phyloP scores from a whole-genome alignment of 495 filamentous ascomycete species.

The Talaromyces borbonicus region DNA sequence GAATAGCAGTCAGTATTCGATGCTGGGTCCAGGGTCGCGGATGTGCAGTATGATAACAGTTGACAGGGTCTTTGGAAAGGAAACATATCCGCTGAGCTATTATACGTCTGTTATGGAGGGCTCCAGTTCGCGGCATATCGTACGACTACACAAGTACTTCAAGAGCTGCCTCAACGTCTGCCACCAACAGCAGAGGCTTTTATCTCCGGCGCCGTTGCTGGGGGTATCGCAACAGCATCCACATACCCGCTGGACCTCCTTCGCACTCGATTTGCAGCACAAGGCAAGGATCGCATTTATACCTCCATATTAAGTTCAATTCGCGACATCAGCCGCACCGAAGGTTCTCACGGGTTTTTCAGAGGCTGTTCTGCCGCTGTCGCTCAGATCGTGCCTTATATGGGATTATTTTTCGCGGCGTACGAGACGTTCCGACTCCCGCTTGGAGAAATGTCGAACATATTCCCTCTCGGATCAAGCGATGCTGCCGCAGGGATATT shows the following conservation, averaged over 20 bases:
- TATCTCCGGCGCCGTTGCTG: conserved; percentile 69
- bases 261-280: conserved; percentile 89
- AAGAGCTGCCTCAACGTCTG: conserved; percentile 36
- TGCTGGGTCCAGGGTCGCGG: neutral
- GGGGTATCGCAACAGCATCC: conserved; percentile 65
- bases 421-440: conserved; percentile 64
- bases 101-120: conserved; percentile 84
- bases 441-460: conserved; percentile 33
- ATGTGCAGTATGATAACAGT: neutral
- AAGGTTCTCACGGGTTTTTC: conserved; percentile 75
- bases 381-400: conserved; percentile 84
- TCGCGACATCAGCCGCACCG: conserved; percentile 58
- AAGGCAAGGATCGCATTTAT: conserved; percentile 80
- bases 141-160: conserved; percentile 51
- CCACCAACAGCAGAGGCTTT: conserved; percentile 61
- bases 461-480: conserved; percentile 60
- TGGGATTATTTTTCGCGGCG: conserved; percentile 88
- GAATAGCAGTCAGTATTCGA: conserved; percentile 48
- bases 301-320: conserved; percentile 55
- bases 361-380: conserved; percentile 72
- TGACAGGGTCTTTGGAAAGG: conserved; percentile 90
- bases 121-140: conserved; percentile 90
- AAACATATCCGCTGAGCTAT: conserved; percentile 86
- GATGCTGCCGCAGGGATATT: conserved; percentile 74
- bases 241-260: conserved; percentile 94